Percentiles rank a stretch among this genome's conserved stretches.
phyloP scores from a whole-genome alignment of 768 basidiomycete species.

The Boletus tomentosulus region DNA sequence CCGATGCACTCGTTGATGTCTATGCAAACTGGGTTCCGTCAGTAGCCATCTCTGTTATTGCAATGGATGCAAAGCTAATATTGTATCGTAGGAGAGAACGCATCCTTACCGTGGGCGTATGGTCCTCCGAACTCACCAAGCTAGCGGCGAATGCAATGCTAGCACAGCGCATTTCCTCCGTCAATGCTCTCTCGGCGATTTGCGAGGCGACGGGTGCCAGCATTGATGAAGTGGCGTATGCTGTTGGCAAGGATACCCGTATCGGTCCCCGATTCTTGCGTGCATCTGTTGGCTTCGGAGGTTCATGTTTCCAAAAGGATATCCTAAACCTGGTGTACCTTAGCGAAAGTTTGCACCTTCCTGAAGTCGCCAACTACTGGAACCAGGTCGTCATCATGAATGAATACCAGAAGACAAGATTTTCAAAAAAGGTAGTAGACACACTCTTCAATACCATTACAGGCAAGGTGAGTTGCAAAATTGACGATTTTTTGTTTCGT shows the following conservation, averaged over 20 bases:
- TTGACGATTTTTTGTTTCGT: not conserved
- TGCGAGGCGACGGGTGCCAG: conserved; percentile 99
- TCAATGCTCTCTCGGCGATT: conserved; percentile 97
- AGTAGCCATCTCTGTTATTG: conserved; percentile 32
- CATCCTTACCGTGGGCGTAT: conserved; percentile 92
- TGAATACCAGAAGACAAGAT: conserved; percentile 95
- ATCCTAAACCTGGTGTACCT: conserved; percentile 99
- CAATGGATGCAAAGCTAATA: not conserved
- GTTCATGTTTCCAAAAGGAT: conserved; percentile 99
- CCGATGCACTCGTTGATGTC: conserved; percentile 67
- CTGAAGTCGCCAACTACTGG: conserved; percentile 98
- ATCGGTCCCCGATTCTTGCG: conserved; percentile 95
- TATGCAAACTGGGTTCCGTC: conserved; percentile 97
- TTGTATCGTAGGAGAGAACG: conserved; percentile 49
- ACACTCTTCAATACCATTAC: conserved; percentile 98
- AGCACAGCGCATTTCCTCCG: conserved; percentile 96
- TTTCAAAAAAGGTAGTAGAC: conserved; percentile 94
- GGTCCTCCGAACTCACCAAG: conserved; percentile 98
- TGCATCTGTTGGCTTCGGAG: conserved; percentile 94
- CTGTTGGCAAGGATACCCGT: conserved; percentile 89
- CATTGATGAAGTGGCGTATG: conserved; percentile 95
- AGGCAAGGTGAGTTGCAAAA: conserved; percentile 61
- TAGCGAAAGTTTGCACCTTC: conserved; percentile 88
- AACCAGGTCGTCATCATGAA: conserved; percentile 96
- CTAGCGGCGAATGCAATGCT: conserved; percentile 99